Conservation (phyloP, 2,329 filamentous ascomycete genomes). For the Claviceps sp. region DNA sequence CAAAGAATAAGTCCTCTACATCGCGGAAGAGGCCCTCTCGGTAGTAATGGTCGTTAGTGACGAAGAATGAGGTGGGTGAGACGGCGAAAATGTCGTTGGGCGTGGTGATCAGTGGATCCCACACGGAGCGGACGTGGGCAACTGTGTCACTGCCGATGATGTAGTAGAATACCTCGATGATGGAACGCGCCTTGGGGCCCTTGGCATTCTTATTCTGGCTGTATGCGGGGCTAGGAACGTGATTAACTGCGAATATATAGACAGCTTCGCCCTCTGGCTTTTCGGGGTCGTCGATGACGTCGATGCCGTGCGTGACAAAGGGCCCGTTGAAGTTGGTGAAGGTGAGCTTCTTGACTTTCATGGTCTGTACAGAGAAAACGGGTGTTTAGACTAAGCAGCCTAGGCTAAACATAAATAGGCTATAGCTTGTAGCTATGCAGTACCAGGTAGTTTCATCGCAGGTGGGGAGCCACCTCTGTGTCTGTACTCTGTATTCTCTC, state of each 20-base stretch:
- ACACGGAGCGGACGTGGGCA: constrained; percentile 37
- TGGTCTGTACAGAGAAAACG: constrained; percentile 7
- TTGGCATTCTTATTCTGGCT: constrained; percentile 11
- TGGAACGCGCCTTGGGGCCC: constrained; percentile 31
- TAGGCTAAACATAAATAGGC: not conserved
- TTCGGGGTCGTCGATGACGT: constrained; percentile 38
- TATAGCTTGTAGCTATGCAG: no score
- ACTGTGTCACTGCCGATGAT: constrained; percentile 26
- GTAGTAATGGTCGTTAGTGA: constrained; percentile 48
- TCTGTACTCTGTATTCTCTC: not conserved
- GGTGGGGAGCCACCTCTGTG: not conserved
- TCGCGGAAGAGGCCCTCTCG: constrained; percentile 30
- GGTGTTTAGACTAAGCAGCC: not conserved
- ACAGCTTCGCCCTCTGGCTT: constrained; percentile 24
- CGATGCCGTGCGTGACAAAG: constrained; percentile 48
- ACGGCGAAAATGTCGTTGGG: constrained; percentile 44
- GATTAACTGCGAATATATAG: constrained; percentile 49
- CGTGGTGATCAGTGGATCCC: constrained; percentile 37
- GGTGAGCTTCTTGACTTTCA: constrained; percentile 25
- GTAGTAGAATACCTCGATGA: constrained; percentile 45
- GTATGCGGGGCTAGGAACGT: constrained; percentile 35
- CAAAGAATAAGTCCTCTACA: constrained; percentile 31
- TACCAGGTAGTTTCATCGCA: not conserved
- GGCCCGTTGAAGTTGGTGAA: constrained; percentile 38
- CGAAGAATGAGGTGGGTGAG: constrained; percentile 35